Percentiles rank a stretch among this genome's conserved stretches.
phyloP scores from a whole-genome alignment of 164 flowering plant species.

The Brasenia schreberi region DNA sequence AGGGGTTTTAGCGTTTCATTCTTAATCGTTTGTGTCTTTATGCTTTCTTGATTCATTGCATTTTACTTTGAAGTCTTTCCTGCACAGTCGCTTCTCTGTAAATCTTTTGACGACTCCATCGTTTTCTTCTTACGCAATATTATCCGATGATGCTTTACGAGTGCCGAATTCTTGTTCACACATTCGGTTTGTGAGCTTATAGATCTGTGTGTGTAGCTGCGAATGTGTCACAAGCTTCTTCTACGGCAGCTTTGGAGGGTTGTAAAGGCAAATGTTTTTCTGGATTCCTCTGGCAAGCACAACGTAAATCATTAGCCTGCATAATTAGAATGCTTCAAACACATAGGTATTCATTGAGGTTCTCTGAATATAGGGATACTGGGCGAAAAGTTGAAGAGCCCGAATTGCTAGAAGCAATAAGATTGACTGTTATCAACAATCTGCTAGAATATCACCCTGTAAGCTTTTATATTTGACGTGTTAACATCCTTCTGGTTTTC shows the following conservation, averaged over 20 bases:
- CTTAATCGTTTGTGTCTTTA: too few species aligned
- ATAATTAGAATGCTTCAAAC: background rate
- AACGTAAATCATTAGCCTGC: slow-evolving; percentile 12
- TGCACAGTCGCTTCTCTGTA: too few species aligned
- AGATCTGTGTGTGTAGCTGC: background rate
- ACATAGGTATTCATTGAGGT: background rate
- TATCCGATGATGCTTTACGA: too few species aligned
- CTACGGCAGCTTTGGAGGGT: slow-evolving; percentile 80
- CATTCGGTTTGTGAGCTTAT: background rate
- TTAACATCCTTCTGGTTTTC: background rate
- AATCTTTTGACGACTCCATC: too few species aligned
- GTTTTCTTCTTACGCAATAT: too few species aligned
- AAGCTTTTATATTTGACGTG: slow-evolving; percentile 5
- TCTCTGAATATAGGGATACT: slow-evolving; percentile 39
- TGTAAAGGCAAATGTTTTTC: slow-evolving; percentile 80
- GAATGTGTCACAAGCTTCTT: slow-evolving; percentile 25
- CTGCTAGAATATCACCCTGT: slow-evolving; percentile 90
- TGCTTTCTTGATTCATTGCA: too few species aligned
- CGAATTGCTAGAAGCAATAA: slow-evolving; percentile 92
- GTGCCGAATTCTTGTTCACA: background rate
- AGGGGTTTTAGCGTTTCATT: too few species aligned
- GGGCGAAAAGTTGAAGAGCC: slow-evolving; percentile 94
- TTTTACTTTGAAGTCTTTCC: too few species aligned
- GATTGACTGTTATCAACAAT: slow-evolving; percentile 90
- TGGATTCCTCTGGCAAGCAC: slow-evolving; percentile 98